Percentiles rank a stretch among this genome's conserved stretches.
These are phyloP conservation scores for Diaporthe citrichinensis DNA, from an alignment of 2,329 filamentous ascomycete genomes.

Conservation along the genomic window DNA sequence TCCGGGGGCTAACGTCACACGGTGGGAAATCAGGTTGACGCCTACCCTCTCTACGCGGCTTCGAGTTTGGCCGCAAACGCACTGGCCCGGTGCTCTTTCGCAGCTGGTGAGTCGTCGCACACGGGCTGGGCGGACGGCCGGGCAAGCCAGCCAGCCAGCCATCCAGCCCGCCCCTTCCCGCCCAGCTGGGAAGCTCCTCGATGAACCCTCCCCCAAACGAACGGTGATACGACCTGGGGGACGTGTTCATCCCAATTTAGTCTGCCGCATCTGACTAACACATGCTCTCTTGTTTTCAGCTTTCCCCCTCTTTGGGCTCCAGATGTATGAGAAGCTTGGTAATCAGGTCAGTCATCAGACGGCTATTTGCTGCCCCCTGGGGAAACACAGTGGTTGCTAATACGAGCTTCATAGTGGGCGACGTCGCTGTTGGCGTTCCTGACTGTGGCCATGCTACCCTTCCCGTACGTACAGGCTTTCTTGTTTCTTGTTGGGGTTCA, in stretches of 20 bases:
- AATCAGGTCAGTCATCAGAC: conserved; percentile 58
- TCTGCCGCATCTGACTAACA: conserved; percentile 36
- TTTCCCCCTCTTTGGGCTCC: conserved; percentile 82
- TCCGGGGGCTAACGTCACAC: conserved; percentile 44
- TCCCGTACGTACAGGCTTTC: conserved; percentile 62
- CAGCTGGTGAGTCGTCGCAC: conserved; percentile 51
- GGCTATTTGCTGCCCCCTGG: conserved; percentile 3
- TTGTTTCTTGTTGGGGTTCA: conserved; percentile 3
- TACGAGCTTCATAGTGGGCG: conserved; percentile 65
- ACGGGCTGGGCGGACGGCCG: conserved; percentile 6
- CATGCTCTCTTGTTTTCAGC: conserved; percentile 63
- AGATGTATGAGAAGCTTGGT: conserved; percentile 79
- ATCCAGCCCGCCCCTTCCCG: conserved; percentile 40
- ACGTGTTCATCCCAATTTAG: neutral
- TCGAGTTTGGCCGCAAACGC: conserved; percentile 87
- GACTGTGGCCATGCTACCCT: conserved; percentile 73
- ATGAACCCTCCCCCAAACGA: conserved; percentile 11
- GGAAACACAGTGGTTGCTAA: conserved; percentile 35
- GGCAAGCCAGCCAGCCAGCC: conserved; percentile 24
- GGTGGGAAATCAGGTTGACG: conserved; percentile 70
- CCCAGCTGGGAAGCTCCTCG: conserved; percentile 43
- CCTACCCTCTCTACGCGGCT: conserved; percentile 82
- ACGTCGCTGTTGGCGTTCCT: conserved; percentile 73
- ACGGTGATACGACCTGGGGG: conserved; percentile 9
- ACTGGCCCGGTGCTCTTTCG: conserved; percentile 83